Conservation (phyloP, 208 protist genomes). For the Leishmania mexicana region DNA sequence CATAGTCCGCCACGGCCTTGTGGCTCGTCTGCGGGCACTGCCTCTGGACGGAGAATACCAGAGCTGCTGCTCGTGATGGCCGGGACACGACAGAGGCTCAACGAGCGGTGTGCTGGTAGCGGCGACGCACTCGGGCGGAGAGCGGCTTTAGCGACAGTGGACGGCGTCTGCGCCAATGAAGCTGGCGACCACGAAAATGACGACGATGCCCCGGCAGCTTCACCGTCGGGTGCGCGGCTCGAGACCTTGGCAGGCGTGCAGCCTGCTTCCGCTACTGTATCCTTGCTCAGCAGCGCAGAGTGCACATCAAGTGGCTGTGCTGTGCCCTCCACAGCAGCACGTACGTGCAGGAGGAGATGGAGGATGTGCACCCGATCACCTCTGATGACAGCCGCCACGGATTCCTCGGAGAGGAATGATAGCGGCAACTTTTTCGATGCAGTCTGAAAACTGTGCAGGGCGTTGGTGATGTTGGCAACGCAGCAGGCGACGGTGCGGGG, state of each 20-base stretch:
- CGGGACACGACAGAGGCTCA: neutral
- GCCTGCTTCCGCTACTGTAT: neutral
- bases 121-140: neutral
- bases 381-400: conserved; percentile 39
- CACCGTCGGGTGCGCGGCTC: conserved; percentile 16
- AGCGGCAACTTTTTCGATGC: conserved; percentile 4
- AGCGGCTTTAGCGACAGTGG: neutral
- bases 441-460: conserved; percentile 36
- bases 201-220: conserved; percentile 5
- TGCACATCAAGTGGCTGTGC: neutral
- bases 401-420: conserved; percentile 18
- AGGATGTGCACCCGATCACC: conserved; percentile 56
- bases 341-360: conserved; percentile 36
- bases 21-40: neutral
- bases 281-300: neutral
- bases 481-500: conserved; percentile 56
- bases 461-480: conserved; percentile 50
- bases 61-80: neutral
- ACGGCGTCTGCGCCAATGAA: conserved; percentile 1
- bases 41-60: neutral
- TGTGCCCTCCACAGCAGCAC: conserved; percentile 13
- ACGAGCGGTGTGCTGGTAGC: neutral
- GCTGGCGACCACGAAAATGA: neutral
- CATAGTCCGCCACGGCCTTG: conserved; percentile 9
- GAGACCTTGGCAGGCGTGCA: neutral